These are phyloP conservation scores for Termitomyces sp. DNA, from an alignment of 768 basidiomycete species.

Conservation along the genomic window DNA sequence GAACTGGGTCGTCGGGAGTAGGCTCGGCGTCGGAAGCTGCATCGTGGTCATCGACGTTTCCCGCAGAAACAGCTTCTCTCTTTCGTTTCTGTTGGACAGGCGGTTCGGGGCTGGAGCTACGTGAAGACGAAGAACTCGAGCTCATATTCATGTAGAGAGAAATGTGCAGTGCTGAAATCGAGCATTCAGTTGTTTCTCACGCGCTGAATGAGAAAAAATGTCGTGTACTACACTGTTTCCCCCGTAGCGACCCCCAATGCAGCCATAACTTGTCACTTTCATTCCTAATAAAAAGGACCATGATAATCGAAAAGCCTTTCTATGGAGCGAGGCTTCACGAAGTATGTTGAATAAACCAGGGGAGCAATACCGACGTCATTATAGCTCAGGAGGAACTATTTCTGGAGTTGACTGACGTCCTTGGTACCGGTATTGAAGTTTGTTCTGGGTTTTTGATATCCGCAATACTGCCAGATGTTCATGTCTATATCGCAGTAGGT, in stretches of 20 bases:
- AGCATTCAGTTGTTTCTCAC: not conserved
- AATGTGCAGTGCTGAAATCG: not conserved
- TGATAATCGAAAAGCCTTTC: not conserved
- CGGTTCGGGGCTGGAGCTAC: slow-evolving; percentile 25
- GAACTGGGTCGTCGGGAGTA: slow-evolving; percentile 37
- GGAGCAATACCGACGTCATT: not conserved
- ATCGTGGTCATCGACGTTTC: slow-evolving; percentile 16
- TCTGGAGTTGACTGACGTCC: not conserved
- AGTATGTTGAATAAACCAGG: not conserved
- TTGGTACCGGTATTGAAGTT: not conserved
- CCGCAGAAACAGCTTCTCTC: slow-evolving; percentile 17
- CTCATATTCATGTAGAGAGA: slow-evolving; percentile 14
- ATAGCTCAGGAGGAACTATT: not conserved
- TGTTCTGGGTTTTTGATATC: no score
- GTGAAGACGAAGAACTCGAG: slow-evolving; percentile 32
- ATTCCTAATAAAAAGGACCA: no score
- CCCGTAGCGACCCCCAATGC: no score
- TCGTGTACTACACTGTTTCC: no score
- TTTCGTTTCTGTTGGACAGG: slow-evolving; percentile 24
- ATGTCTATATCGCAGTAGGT: not conserved
- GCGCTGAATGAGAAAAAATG: not conserved
- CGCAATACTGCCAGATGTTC: not conserved
- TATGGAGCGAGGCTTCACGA: not conserved
- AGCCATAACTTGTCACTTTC: no score
- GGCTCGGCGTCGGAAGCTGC: slow-evolving; percentile 16